Evolutionary conservation across 1,139 yeast species (phyloP), one percentile per base, ranked within the genome.

Genomic region (Suhomyces terraborum): DNA sequence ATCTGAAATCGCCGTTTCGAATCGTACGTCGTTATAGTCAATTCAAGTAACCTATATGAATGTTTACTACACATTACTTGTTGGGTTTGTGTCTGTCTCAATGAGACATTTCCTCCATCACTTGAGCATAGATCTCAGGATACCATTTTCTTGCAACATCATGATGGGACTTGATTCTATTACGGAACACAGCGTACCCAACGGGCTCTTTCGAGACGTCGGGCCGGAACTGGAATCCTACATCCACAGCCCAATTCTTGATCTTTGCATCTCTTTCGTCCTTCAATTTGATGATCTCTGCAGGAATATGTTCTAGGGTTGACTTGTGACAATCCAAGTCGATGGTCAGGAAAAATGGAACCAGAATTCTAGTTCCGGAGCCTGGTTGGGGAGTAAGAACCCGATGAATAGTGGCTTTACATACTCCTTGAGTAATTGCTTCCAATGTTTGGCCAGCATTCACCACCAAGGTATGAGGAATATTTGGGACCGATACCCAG

Each of bases 61-160:
- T n/a, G n/a, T n/a, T n/a, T n/a, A n/a, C n/a, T n/a, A n/a, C n/a
- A n/a, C n/a, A n/a, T n/a, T n/a, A n/a, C n/a, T n/a, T n/a, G n/a
- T n/a, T n/a, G n/a, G n/a, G n/a, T n/a, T n/a, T n/a, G n/a, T n/a
- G n/a, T n/a, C n/a, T 14, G 6, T 14, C 26, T n/a, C 19, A 33
- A 21, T 22, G 27, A 6, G 28, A 10, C 13, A 25, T 39, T 49
- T 51, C 51, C 31, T 30, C 29, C 36, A 56, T 42, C 21, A 69
- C 74, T 37, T 68, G 64, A 37, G 58, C 52, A 47, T 62, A 65
- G 2, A 77, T 58, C 6, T 74, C 73, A 1, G 87, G 84, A 52
- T 82, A 82, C 84, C 84, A 82, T 42, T 63, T 67, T 21, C 67
- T 69, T 6, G 84, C 84, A 30, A 82, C 88, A 52, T 82, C 87